Base-by-base conservation (phyloP, 176 grass and related monocot species). In the Rhynchospora breviuscula region DNA sequence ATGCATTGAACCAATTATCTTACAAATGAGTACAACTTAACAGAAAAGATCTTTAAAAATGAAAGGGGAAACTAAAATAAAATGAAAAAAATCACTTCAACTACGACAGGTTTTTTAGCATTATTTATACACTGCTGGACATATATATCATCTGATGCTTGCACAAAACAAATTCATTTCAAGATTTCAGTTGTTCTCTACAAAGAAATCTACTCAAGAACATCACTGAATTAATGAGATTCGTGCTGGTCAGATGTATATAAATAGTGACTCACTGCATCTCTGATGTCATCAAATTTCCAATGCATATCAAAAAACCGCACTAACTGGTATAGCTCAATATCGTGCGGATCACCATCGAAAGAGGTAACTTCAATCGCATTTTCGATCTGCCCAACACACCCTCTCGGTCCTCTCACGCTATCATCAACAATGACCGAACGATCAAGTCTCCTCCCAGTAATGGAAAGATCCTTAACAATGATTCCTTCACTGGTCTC, bases 381-480 rank as follows among this genome's bases (percentile, higher is more conserved):
- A 44, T 62, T 80, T 57, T 63, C 57, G 0, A 61, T 18, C 59
- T 62, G 78, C 18, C 7, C 10, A 11, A 80, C 57, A 21, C 53
- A 80, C 18, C 21, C 29, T 46, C 31, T 80, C 1, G 57, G 29
- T 8, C 59, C 53, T 80, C 31, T 80, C 31, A 63, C 6, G 9
- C 7, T 62, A 46, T 62, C 78, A 80, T 80, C 78, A 46, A 80
- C 13, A 21, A 80, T 80, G 57, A 80, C 78, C 1, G 78, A 80
- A 18, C 14, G 78, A 11, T 80, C 78, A 8, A 80, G 78, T 62
- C 78, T 63, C 54, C 78, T 80, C 78, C 78, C 52, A 0, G 78
- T 80, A 40, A 80, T 3, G 12, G 78, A 80, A 1, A 80, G 17
- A 63, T 80, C 78, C 78, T 80, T 80, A 21, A 80, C 56, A 80